A percentile compares a stretch with the other conserved stretches of the same genome.
These are phyloP conservation scores for Xylaria sp. DNA, from an alignment of 2,329 filamentous ascomycete species.

Conservation along the genomic window DNA sequence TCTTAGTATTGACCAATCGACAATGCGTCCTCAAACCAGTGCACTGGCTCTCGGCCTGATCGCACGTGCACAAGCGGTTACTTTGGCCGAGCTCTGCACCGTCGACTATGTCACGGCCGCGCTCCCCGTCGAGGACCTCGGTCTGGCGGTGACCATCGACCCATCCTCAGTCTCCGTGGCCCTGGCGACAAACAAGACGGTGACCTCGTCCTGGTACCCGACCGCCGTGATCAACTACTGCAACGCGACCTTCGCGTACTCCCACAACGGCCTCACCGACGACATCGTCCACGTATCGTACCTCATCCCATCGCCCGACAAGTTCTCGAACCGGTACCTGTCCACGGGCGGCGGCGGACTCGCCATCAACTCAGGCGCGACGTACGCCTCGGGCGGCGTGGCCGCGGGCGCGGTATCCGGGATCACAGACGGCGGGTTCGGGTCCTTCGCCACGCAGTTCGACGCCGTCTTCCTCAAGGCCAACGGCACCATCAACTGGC, in stretches of 20 bases:
- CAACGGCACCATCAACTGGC: conserved; percentile 54
- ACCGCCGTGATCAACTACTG: conserved; percentile 41
- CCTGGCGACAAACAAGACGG: conserved; percentile 50
- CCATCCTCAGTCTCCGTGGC: conserved; percentile 45
- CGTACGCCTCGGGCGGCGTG: conserved; percentile 48
- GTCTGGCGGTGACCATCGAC: conserved; percentile 47
- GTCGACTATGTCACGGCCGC: conserved; percentile 36
- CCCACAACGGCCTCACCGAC: conserved; percentile 40
- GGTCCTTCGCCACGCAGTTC: conserved; percentile 55
- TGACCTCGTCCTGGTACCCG: conserved; percentile 46
- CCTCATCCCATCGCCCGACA: conserved; percentile 40
- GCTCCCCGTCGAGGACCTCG: conserved; percentile 42
- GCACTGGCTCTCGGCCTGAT: conserved; percentile 14
- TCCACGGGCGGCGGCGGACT: conserved; percentile 52
- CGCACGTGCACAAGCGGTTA: conserved; percentile 10
- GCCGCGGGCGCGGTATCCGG: conserved; percentile 59
- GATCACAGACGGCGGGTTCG: conserved; percentile 63
- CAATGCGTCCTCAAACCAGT: conserved; percentile 20
- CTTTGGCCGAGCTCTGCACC: conserved; percentile 36
- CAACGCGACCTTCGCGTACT: conserved; percentile 45
- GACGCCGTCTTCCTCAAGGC: conserved; percentile 53
- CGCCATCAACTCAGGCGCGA: conserved; percentile 50
- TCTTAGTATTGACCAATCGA: conserved; percentile 7
- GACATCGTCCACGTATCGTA: conserved; percentile 43
- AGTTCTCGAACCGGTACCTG: conserved; percentile 44